Evolutionary conservation across 1,284 basidiomycete genomes (phyloP).

Genomic region (Polyporus tsugae): DNA sequence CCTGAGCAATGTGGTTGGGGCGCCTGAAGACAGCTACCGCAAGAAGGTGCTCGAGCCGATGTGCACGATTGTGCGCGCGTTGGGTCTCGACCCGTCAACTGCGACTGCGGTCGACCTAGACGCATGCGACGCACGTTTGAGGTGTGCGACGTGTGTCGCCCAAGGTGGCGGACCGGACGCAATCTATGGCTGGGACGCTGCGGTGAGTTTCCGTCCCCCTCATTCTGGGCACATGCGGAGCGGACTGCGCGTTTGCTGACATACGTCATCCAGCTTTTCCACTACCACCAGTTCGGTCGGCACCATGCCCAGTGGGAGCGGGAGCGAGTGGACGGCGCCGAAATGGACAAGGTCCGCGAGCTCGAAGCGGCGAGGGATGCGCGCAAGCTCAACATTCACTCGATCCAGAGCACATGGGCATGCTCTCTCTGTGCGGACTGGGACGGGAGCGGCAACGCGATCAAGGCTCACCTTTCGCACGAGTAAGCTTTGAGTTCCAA

Average conservation of each 20-base stretch:
- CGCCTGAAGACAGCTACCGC: background rate
- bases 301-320: background rate
- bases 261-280: background rate
- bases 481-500: background rate
- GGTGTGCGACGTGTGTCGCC: background rate
- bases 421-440: background rate
- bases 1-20: background rate
- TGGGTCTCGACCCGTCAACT: background rate
- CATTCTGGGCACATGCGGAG: too few relatives aligned
- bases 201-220: background rate
- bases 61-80: background rate
- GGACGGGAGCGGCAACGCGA: background rate
- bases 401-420: background rate
- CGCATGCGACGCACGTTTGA: slow-evolving; percentile 1
- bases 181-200: slow-evolving; percentile 8
- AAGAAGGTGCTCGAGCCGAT: background rate
- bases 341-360: background rate
- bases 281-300: background rate
- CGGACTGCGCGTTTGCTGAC: background rate
- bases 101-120: background rate
- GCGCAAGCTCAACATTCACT: background rate
- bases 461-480: background rate
- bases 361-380: background rate
- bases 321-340: background rate
- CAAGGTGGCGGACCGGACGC: background rate